A percentile compares a stretch with the other conserved stretches of the same genome.
phyloP scores from a whole-genome alignment of 2,329 filamentous ascomycete genomes.

The Aspergillus carbonarius region DNA sequence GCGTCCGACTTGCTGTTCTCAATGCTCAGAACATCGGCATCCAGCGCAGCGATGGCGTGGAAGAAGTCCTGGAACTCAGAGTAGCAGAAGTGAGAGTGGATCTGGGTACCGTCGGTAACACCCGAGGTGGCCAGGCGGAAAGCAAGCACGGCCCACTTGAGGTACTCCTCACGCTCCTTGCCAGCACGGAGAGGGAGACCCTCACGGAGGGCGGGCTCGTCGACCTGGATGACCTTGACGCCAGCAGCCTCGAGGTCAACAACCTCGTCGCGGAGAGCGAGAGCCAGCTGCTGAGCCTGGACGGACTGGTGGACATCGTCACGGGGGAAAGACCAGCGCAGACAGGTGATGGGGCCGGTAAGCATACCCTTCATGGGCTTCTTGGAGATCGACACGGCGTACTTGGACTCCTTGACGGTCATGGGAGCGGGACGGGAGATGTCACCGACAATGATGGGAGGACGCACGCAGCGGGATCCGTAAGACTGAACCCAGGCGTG shows the following conservation, averaged over 20 bases:
- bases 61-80: constrained; percentile 99
- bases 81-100: constrained; percentile 99
- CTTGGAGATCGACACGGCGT: constrained; percentile 90
- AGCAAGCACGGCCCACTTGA: constrained; percentile 94
- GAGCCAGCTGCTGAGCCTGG: constrained; percentile 96
- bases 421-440: constrained; percentile 95
- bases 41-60: constrained; percentile 97
- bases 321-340: constrained; percentile 99
- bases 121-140: constrained; percentile 95
- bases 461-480: constrained; percentile 96
- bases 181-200: constrained; percentile 95
- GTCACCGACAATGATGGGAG: constrained; percentile 97
- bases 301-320: constrained; percentile 99
- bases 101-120: constrained; percentile 94
- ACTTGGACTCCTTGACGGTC: constrained; percentile 99
- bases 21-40: constrained; percentile 97
- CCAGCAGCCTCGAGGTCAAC: constrained; percentile 96
- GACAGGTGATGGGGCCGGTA: constrained; percentile 96
- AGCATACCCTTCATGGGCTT: constrained; percentile 99
- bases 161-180: constrained; percentile 93
- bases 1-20: constrained; percentile 99
- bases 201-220: constrained; percentile 98
- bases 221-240: constrained; percentile 97
- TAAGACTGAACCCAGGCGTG: constrained; percentile 99
- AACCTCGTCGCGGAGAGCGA: constrained; percentile 97